phyloP scores from a whole-genome alignment of 108 stramenopile species.

The Nitzschia sp. region DNA sequence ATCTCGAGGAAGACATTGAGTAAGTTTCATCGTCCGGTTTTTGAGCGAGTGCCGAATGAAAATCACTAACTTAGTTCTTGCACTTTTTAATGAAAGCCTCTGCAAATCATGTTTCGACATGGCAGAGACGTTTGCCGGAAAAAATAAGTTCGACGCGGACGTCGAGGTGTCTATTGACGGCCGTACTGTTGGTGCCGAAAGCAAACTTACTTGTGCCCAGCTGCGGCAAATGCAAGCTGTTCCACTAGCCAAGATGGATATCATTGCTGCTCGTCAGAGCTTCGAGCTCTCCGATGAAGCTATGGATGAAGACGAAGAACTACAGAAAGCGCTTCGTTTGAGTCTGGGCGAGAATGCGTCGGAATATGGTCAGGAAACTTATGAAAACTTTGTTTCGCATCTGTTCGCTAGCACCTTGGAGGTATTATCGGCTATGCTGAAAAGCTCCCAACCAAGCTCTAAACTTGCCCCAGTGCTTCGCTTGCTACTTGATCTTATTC shows the following conservation, averaged over 20 bases:
- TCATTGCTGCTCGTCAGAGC: conserved; percentile 29
- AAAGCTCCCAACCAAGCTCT: conserved; percentile 5
- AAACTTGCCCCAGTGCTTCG: conserved; percentile 5
- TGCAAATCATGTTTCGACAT: conserved; percentile 62
- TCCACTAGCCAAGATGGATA: conserved; percentile 43
- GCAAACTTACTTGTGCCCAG: conserved; percentile 53
- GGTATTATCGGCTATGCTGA: conserved; percentile 8
- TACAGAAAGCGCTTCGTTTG: conserved; percentile 25
- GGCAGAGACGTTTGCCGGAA: conserved; percentile 49
- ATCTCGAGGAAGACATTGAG: conserved; percentile 65
- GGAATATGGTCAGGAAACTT: neutral
- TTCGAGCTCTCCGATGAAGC: neutral
- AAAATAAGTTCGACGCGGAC: conserved; percentile 20
- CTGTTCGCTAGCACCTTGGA: conserved; percentile 25
- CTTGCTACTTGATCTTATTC: conserved; percentile 29
- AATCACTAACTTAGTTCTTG: neutral
- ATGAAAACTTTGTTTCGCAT: conserved; percentile 25
- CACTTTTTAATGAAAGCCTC: conserved; percentile 30
- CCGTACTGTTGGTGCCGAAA: conserved; percentile 32
- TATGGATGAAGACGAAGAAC: conserved; percentile 27
- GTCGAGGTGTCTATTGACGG: conserved; percentile 58
- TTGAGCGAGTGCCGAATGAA: neutral
- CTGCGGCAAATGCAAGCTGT: conserved; percentile 69
- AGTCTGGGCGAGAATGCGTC: conserved; percentile 20
- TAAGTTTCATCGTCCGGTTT: conserved; percentile 9